Evolutionary conservation across 192 early-diverging fungal species (phyloP), one percentile per base, ranked within the genome.

Genomic region (Umbelopsis sp.): DNA sequence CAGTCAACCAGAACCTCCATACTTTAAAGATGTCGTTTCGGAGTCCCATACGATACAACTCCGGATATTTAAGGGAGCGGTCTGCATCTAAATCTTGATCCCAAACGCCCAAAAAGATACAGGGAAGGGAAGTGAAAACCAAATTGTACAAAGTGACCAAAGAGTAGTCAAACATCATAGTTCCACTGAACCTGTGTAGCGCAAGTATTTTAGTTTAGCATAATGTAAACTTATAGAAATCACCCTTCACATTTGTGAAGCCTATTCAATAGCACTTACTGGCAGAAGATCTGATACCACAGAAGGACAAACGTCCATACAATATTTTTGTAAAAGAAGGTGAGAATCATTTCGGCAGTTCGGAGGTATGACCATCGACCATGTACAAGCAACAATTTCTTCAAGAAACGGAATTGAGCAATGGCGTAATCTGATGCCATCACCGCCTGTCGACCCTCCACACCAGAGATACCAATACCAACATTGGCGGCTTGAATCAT

Each of bases 401-500:
- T 85, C 61, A 98, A 73, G 69, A 86, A 97, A 41, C 90, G 83
- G 80, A 98, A 98, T 80, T 97, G 95, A 2, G 87, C 91, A 71
- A 98, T 93, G 0, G 93, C 92, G 74, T 96, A 98, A 82, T 98
- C 97, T 23, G 90, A 86, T 3, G 94, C 91, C 92, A 95, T 93
- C 8, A 89, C 91, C 1, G 97, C 97, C 74, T 98, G 95, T 76
- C 96, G 74, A 11, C 97, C 97, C 80, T 98, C 97, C 71, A 95
- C 91, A 48, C 97, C 97, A 16, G 91, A 89, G 67, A 98, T 97
- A 25, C 97, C 97, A 33, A 98, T 81, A 47, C 97, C 97, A 20
- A 98, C 87, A 78, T 98, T 91, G 37, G 97, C 95, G 49, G 94
- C 95, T 80, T 99, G 97, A 71, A 99, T 99, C 97, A 99, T 99